Conservation (phyloP, 129 eudicot species). For the Flaveria bidentis region DNA sequence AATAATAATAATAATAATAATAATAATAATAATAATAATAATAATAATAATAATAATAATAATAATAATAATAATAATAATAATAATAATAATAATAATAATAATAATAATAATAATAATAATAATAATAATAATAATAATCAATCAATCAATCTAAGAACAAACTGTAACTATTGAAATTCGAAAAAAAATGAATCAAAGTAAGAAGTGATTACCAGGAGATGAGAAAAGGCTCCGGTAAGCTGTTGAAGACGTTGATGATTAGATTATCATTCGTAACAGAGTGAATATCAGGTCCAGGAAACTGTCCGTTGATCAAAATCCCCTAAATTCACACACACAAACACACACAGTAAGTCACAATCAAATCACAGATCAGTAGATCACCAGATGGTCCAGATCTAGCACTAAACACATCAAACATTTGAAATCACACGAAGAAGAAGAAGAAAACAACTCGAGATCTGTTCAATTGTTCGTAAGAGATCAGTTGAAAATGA, state of each 20-base stretch:
- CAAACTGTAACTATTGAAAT: neutral
- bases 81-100: no score
- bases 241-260: constrained; percentile 68
- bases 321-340: constrained; percentile 62
- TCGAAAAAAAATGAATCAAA: no score
- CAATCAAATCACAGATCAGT: neutral
- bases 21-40: no score
- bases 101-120: no score
- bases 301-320: constrained; percentile 77
- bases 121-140: no score
- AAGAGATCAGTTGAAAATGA: neutral
- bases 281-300: constrained; percentile 73
- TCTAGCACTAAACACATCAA: neutral
- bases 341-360: neutral
- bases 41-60: no score
- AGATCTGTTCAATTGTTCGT: neutral
- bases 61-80: no score
- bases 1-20: no score
- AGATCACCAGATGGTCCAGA: neutral
- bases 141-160: neutral
- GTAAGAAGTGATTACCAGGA: constrained; percentile 47
- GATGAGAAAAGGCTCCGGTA: constrained; percentile 74
- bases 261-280: constrained; percentile 76
- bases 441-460: neutral
- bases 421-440: neutral